Evolutionary conservation across 352 stramenopile species (phyloP).

Genomic region (Discostella stelligera): DNA sequence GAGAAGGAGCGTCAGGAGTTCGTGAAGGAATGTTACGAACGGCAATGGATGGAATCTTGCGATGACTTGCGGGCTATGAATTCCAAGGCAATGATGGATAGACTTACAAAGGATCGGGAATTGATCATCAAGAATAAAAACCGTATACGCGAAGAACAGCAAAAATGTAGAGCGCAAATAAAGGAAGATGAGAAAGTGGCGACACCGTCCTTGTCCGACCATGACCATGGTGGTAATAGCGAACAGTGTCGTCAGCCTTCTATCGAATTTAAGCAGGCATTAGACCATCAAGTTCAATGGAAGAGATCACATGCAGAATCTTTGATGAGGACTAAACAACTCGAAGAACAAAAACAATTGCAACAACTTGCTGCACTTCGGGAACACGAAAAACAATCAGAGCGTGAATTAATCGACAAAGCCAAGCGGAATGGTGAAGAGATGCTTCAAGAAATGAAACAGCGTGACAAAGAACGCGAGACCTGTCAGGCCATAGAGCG

Average conservation of each 20-base stretch:
- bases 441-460: slow-evolving; percentile 32
- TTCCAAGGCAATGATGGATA: slow-evolving; percentile 55
- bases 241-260: slow-evolving; percentile 22
- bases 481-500: slow-evolving; percentile 12
- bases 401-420: slow-evolving; percentile 25
- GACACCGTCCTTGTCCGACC: slow-evolving; percentile 21
- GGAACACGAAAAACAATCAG: slow-evolving; percentile 25
- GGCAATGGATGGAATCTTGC: slow-evolving; percentile 72
- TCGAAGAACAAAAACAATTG: slow-evolving; percentile 42
- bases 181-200: slow-evolving; percentile 10
- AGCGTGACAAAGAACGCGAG: slow-evolving; percentile 28
- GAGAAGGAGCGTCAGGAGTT: slow-evolving; percentile 65
- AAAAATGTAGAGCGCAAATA: too few relatives aligned
- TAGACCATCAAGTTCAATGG: slow-evolving; percentile 49
- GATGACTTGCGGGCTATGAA: slow-evolving; percentile 78
- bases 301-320: slow-evolving; percentile 31
- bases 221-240: slow-evolving; percentile 26
- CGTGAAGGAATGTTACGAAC: slow-evolving; percentile 67
- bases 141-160: slow-evolving; percentile 8
- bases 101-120: slow-evolving; percentile 53
- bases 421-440: slow-evolving; percentile 34
- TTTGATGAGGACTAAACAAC: slow-evolving; percentile 17
- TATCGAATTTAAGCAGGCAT: slow-evolving; percentile 25
- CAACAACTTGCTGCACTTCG: slow-evolving; percentile 24
- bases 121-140: slow-evolving; percentile 38